These are phyloP conservation scores for Pugionium dolabratum DNA, from an alignment of 345 rosid genomes.

Conservation along the genomic window DNA sequence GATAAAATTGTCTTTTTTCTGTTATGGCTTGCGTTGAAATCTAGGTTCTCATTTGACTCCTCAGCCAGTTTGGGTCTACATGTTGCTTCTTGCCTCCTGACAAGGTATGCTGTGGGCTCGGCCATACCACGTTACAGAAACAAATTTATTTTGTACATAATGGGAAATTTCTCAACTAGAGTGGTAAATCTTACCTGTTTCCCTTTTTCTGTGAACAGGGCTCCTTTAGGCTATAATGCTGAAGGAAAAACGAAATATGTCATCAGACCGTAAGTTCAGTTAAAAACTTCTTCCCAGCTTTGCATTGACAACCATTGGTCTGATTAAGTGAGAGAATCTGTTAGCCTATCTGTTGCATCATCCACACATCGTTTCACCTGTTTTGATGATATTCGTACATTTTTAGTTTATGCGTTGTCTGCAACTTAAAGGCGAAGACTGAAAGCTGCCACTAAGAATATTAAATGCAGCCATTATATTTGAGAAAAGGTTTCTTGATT, in stretches of 20 bases:
- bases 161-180: not conserved
- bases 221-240: conserved; percentile 69
- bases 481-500: not conserved
- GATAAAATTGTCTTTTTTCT: conserved; percentile 16
- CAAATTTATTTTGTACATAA: not conserved
- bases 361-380: not conserved
- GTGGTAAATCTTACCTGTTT: conserved; percentile 7
- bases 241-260: conserved; percentile 94
- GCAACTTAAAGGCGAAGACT: conserved; percentile 1
- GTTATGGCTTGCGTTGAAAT: conserved; percentile 34
- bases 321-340: not conserved
- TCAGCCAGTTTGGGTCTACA: conserved; percentile 72
- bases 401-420: not conserved
- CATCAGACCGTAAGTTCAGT: conserved; percentile 79
- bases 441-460: not conserved
- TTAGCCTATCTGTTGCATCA: conserved; percentile 12
- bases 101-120: conserved; percentile 54
- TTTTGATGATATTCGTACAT: conserved; percentile 6
- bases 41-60: conserved; percentile 91
- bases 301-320: conserved; percentile 14
- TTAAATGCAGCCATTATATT: conserved; percentile 12
- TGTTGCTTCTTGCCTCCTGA: conserved; percentile 86
- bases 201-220: conserved; percentile 51
- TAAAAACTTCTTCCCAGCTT: conserved; percentile 11
- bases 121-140: conserved; percentile 12